phyloP scores from a whole-genome alignment of 2,329 filamentous ascomycete species.

The Cordyceps farinosa region DNA sequence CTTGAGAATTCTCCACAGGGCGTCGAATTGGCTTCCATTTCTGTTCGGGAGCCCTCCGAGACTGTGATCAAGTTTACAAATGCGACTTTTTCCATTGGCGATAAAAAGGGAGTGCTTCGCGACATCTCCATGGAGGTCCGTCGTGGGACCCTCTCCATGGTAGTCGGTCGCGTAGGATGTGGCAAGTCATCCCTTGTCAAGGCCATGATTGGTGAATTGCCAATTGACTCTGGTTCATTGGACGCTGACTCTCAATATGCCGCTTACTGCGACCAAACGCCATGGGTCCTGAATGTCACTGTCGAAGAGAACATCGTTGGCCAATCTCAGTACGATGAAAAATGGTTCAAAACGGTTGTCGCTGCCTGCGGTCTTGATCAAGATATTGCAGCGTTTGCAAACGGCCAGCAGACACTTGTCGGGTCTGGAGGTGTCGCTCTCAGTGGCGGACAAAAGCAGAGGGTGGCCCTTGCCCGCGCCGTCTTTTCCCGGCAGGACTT shows the following conservation, averaged over 20 bases:
- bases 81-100: conserved; percentile 21
- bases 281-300: conserved; percentile 24
- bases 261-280: conserved; percentile 38
- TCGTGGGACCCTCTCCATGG: conserved; percentile 29
- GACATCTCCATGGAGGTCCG: conserved; percentile 25
- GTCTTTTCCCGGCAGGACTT: conserved; percentile 39
- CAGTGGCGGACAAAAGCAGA: conserved; percentile 43
- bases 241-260: conserved; percentile 25
- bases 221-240: conserved; percentile 27
- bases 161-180: conserved; percentile 42
- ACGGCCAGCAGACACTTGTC: conserved; percentile 34
- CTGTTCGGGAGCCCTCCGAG: not conserved
- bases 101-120: conserved; percentile 23
- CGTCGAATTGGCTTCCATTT: conserved; percentile 3
- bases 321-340: conserved; percentile 25
- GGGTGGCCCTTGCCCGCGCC: conserved; percentile 44
- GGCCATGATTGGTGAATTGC: conserved; percentile 36
- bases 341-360: conserved; percentile 30
- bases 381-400: conserved; percentile 31
- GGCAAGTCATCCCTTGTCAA: conserved; percentile 41
- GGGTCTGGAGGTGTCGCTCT: conserved; percentile 41
- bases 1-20: not conserved
- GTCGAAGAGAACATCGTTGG: conserved; percentile 28
- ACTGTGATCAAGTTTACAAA: conserved; percentile 10
- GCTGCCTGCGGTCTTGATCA: conserved; percentile 33